Evolutionary conservation across 176 grass and related monocot genomes (phyloP), one percentile per base, ranked within the genome.

Genomic region (Oryza punctata): DNA sequence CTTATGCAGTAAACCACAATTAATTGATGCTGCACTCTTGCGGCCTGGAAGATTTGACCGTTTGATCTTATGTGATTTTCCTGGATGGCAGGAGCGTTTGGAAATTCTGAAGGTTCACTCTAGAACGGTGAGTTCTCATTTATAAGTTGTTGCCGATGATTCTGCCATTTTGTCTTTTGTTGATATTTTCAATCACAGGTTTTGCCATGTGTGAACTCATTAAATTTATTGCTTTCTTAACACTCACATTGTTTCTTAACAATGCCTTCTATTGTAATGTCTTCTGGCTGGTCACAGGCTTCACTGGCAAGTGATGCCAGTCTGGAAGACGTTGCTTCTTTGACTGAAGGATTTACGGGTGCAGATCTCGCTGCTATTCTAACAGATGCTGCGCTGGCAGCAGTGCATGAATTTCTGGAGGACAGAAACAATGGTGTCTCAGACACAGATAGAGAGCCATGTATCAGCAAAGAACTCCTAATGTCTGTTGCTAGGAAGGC

Each of bases 21-120:
- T 93, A 76, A 88, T 98, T 75, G 95, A 98, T 95, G 95, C 95
- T 75, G 92, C 95, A 28, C 90, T 97, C 19, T 84, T 97, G 73
- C 85, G 92, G 63, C 95, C 95, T 78, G 95, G 95, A 87, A 87
- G 95, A 63, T 94, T 97, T 87, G 96, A 98, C 84, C 91, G 91
- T 82, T 89, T 98, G 88, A 69, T 95, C 26, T 95, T 92, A 70
- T 95, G 96, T 82, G 96, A 93, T 89, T 98, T 98, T 65, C 93
- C 96, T 61, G 68, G 75, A 68, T 91, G 87, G 76, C 79, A 88
- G 59, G 96, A 98, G 40, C 85, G 96, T 35, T 69, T 95, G 26
- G 96, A 94, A 83, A 98, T 98, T 85, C 91, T 98, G 63, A 88
- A 87, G 35, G 96, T 95, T 79, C 93, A 92, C 80, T 88, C 96